Evolutionary conservation across 305 asterid genomes (phyloP).

Genomic region (Vinca major): DNA sequence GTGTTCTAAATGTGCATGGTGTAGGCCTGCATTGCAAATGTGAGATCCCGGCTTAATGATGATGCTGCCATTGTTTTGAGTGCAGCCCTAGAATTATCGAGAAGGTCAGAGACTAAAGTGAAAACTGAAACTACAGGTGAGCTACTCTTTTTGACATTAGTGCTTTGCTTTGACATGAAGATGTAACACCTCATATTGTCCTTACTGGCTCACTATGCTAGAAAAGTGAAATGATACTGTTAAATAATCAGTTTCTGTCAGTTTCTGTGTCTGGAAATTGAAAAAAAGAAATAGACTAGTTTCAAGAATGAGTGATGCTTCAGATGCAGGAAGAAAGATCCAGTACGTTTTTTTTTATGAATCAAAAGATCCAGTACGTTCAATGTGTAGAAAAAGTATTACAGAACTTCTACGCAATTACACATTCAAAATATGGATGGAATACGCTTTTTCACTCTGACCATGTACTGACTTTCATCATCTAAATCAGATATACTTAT

Average conservation of each 20-base stretch:
- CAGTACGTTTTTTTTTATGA: too few species aligned
- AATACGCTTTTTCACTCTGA: background rate
- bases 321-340: background rate
- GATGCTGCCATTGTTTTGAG: slow-evolving; percentile 64
- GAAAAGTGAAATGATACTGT: background rate
- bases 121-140: slow-evolving; percentile 58
- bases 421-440: background rate
- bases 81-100: slow-evolving; percentile 53
- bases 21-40: slow-evolving; percentile 68
- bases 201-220: background rate
- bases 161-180: background rate
- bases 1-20: slow-evolving; percentile 8
- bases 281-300: too few species aligned
- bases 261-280: too few species aligned
- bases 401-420: too few species aligned
- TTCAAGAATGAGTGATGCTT: background rate
- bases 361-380: background rate
- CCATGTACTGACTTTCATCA: background rate
- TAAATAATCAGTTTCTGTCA: background rate
- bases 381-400: background rate
- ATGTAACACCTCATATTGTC: background rate
- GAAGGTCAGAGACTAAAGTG: slow-evolving; percentile 33
- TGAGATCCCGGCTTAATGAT: slow-evolving; percentile 36
- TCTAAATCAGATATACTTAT: background rate
- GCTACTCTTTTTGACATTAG: background rate